phyloP scores from a whole-genome alignment of 805 yeast species.

The Saitoella complicata region DNA sequence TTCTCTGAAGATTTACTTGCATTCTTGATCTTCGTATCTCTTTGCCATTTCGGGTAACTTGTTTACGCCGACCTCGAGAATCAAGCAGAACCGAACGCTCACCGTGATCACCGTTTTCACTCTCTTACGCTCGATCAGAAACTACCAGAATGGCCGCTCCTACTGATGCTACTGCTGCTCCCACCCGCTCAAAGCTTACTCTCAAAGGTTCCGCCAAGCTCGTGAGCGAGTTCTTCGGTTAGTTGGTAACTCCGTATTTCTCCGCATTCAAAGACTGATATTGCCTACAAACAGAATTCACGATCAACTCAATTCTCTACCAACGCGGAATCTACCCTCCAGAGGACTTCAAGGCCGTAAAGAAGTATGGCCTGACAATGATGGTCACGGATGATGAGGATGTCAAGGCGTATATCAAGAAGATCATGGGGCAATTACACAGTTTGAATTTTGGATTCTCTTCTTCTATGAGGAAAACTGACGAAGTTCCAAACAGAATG shows the following conservation, averaged over 20 bases:
- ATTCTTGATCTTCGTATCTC: no score
- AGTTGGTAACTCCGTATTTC: conserved; percentile 5
- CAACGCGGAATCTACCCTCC: conserved; percentile 84
- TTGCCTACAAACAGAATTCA: conserved; percentile 31
- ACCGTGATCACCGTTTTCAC: no score
- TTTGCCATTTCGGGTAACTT: no score
- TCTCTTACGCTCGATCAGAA: no score
- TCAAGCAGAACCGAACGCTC: no score
- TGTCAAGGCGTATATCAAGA: conserved; percentile 48
- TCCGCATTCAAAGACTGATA: background rate
- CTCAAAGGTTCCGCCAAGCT: conserved; percentile 63
- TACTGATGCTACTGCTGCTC: conserved; percentile 10
- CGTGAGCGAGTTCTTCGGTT: conserved; percentile 65
- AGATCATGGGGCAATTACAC: conserved; percentile 52
- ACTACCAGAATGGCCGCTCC: no score
- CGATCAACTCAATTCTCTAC: conserved; percentile 62
- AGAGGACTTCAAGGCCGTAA: conserved; percentile 63
- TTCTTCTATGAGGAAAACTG: background rate
- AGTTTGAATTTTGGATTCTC: conserved; percentile 16
- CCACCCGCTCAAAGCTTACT: conserved; percentile 35
- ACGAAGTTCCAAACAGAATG: conserved; percentile 27
- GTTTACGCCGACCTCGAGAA: no score
- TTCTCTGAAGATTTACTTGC: no score
- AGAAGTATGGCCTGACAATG: conserved; percentile 65
- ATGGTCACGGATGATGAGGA: conserved; percentile 62